Evolutionary conservation across 805 yeast genomes (phyloP).

Genomic region (Yarrowia hollandica): DNA sequence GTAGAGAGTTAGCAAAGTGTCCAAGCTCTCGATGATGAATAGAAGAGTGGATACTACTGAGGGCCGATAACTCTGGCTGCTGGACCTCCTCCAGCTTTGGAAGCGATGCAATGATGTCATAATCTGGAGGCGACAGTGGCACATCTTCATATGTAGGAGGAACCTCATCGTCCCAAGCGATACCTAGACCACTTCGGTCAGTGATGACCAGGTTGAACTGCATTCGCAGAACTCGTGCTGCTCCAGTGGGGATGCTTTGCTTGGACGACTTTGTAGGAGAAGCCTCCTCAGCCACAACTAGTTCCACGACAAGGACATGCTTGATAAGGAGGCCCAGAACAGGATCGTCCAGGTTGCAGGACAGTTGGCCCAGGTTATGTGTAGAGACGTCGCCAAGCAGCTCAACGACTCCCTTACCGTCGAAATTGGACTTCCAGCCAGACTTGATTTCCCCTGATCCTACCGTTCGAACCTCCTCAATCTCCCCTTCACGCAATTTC

Average conservation of each 20-base stretch:
- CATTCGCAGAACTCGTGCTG: slow-evolving; percentile 93
- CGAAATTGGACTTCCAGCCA: slow-evolving; percentile 96
- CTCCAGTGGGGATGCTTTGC: slow-evolving; percentile 64
- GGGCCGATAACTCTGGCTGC: slow-evolving; percentile 23
- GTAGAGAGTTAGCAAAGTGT: slow-evolving; percentile 22
- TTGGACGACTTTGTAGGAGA: slow-evolving; percentile 36
- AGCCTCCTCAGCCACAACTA: slow-evolving; percentile 89
- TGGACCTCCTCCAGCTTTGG: slow-evolving; percentile 36
- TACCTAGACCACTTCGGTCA: slow-evolving; percentile 92
- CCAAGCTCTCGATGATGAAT: slow-evolving; percentile 17
- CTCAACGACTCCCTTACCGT: slow-evolving; percentile 76
- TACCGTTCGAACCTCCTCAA: slow-evolving; percentile 71
- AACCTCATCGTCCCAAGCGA: slow-evolving; percentile 98
- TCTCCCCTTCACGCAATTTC: slow-evolving; percentile 28
- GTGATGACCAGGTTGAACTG: slow-evolving; percentile 82
- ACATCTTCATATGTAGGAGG: slow-evolving; percentile 95
- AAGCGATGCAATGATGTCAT: slow-evolving; percentile 45
- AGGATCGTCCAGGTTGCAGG: slow-evolving; percentile 83
- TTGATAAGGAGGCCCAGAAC: slow-evolving; percentile 71
- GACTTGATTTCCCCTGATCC: slow-evolving; percentile 77
- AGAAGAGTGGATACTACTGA: slow-evolving; percentile 21
- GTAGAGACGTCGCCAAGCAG: slow-evolving; percentile 45
- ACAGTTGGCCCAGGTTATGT: slow-evolving; percentile 49
- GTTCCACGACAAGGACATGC: slow-evolving; percentile 79
- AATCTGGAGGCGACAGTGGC: slow-evolving; percentile 84